Base-by-base conservation (phyloP, 345 rosid genomes). In the Microcos paniculata region DNA sequence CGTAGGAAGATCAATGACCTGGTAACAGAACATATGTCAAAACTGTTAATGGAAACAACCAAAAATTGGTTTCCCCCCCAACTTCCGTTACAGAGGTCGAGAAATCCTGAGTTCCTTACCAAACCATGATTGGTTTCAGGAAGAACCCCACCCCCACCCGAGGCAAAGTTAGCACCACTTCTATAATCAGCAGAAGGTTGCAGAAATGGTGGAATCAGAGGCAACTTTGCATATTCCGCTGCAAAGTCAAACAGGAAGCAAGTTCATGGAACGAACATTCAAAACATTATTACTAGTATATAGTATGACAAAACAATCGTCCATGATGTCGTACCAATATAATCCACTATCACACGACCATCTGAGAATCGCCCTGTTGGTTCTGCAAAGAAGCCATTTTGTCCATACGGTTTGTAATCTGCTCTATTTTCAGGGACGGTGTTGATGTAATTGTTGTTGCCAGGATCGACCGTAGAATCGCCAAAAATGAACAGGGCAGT, bases 301-400 rank as follows among this genome's bases (percentile, higher is more conserved):
- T n/a, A n/a, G n/a, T n/a, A n/a, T n/a, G n/a, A n/a, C 53, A 48
- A 46, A 48, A 26, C 1, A 31, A 19, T 33, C 14, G 10, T 62
- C 28, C 19, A 1, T 26, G 33, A n/a, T 12, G 12, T 13, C 15
- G 14, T 81, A 88, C 91, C 88, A 2, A 88, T 83, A 65, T 77
- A 88, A 81, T 88, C 91, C 9, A 88, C 84, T 19, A 86, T 42
- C 19, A 88, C 64, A 9, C 91, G 89, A 71, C 89, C 89, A 51
- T 88, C 76, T 6, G 91, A 84, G 83, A 88, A 88, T 16, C 88
- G 85, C 0, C 89, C 89, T 1, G 88, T 84, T 12, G 91, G 91
- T 15, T 23, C 52, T 6, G 52, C 15, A 51, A 82, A 86, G 82
- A 78, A 83, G 72, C 87, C 83, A 23, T 80, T 81, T 51, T 63